These are phyloP conservation scores for Stygiomarasmius scandens DNA, from an alignment of 1,284 basidiomycete species.

Conservation along the genomic window DNA sequence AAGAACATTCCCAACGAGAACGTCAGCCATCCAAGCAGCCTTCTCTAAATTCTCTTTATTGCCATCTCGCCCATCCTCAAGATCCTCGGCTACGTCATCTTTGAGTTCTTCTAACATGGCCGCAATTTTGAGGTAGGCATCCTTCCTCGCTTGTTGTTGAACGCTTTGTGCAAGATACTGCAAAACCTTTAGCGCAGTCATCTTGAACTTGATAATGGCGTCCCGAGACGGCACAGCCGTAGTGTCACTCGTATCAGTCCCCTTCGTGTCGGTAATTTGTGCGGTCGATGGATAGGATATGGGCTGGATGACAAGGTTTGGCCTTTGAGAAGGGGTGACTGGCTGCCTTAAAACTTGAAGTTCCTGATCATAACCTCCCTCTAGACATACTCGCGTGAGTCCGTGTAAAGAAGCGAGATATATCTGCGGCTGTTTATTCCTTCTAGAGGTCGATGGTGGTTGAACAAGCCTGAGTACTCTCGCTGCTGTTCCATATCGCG, in stretches of 20 bases:
- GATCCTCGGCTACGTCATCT: conserved; percentile 38
- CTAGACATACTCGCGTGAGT: conserved; percentile 45
- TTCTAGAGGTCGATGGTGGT: conserved; percentile 33
- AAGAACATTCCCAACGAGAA: conserved; percentile 60
- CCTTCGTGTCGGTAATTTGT: conserved; percentile 12
- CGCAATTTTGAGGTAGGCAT: conserved; percentile 66
- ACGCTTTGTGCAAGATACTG: conserved; percentile 68
- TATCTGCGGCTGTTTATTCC: conserved; percentile 37
- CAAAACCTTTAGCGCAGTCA: conserved; percentile 62
- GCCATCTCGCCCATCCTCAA: conserved; percentile 54
- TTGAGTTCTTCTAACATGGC: conserved; percentile 54
- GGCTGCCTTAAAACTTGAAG: conserved; percentile 1
- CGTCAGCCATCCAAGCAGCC: conserved; percentile 73
- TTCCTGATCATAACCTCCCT: conserved; percentile 29
- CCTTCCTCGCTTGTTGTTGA: conserved; percentile 54
- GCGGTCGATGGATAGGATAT: conserved; percentile 16
- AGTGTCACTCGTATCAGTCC: conserved; percentile 41
- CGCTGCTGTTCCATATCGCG: conserved; percentile 52
- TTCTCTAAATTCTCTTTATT: conserved; percentile 40
- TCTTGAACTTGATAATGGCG: conserved; percentile 64
- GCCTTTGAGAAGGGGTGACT: conserved; percentile 11
- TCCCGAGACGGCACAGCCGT: conserved; percentile 53
- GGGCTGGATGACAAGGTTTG: conserved; percentile 27
- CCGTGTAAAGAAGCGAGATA: conserved; percentile 60
- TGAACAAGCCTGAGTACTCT: conserved; percentile 60